Evolutionary conservation across 495 filamentous ascomycete genomes (phyloP).

Genomic region (Penicillium antarcticum): DNA sequence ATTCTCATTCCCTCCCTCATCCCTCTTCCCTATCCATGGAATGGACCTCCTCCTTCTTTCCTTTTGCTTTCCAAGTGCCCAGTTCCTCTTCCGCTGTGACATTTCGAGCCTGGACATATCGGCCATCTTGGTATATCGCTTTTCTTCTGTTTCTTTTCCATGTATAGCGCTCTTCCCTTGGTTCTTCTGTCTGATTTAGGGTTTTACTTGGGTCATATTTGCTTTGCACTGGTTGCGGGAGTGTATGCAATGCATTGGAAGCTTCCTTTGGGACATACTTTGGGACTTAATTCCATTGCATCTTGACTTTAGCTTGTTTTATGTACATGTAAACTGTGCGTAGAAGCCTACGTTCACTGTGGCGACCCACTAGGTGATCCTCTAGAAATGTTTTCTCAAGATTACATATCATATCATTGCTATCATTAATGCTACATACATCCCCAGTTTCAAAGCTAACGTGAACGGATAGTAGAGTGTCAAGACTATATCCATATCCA

Average conservation of each 20-base stretch:
- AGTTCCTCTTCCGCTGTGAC: conserved; percentile 4
- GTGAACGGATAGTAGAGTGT: background rate
- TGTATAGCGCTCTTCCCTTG: conserved; percentile 3
- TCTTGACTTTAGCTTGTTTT: background rate
- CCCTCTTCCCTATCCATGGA: background rate
- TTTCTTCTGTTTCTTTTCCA: background rate
- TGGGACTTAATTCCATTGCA: conserved; percentile 25
- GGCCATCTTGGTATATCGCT: conserved; percentile 13
- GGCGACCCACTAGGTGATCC: too few relatives aligned
- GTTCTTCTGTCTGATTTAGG: background rate
- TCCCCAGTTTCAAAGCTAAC: background rate
- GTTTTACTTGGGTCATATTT: conserved; percentile 1
- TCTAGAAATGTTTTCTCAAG: background rate
- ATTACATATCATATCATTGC: background rate
- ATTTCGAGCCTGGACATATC: conserved; percentile 25
- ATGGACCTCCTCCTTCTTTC: background rate
- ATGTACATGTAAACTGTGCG: too few relatives aligned
- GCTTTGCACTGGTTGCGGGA: conserved; percentile 7
- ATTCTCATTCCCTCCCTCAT: background rate
- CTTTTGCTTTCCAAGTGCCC: background rate
- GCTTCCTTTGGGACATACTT: conserved; percentile 5
- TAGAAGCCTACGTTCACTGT: too few relatives aligned
- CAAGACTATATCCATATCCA: background rate
- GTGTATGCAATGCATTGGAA: conserved; percentile 12
- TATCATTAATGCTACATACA: conserved; percentile 2